Conservation (phyloP, 2,329 filamentous ascomycete species). For the Fusarium xyrophilum region DNA sequence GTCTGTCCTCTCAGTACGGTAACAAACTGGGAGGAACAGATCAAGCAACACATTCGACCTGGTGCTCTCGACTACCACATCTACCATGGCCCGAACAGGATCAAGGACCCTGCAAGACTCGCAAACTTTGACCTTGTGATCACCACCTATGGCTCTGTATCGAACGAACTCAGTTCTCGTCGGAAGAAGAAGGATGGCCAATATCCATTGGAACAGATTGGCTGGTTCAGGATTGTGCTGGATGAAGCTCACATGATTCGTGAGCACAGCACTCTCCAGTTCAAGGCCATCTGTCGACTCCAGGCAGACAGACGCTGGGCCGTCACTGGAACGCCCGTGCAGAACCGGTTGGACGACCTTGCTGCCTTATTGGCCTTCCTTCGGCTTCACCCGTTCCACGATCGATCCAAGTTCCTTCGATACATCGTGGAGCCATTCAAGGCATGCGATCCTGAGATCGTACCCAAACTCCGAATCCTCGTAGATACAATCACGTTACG, state of each 20-base stretch:
- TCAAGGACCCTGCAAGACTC: conserved; percentile 71
- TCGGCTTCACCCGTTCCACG: conserved; percentile 83
- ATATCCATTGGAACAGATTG: conserved; percentile 76
- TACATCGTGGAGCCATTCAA: conserved; percentile 89
- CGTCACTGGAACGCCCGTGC: conserved; percentile 94
- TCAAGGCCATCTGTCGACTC: conserved; percentile 82
- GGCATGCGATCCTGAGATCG: conserved; percentile 79
- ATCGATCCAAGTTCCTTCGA: conserved; percentile 75
- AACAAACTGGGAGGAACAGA: conserved; percentile 93
- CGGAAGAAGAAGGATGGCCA: conserved; percentile 64
- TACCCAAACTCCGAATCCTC: conserved; percentile 84
- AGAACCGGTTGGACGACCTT: conserved; percentile 91
- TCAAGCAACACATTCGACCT: conserved; percentile 77
- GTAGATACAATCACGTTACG: conserved; percentile 95
- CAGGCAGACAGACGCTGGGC: conserved; percentile 88
- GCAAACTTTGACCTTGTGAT: conserved; percentile 82
- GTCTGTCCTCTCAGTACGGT: conserved; percentile 91
- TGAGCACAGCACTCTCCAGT: conserved; percentile 80
- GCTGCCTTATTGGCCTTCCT: conserved; percentile 87
- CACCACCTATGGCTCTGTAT: conserved; percentile 89
- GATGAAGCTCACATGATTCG: conserved; percentile 97
- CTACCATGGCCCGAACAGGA: conserved; percentile 83
- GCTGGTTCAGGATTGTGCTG: conserved; percentile 92
- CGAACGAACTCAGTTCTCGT: conserved; percentile 75
- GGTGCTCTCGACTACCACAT: conserved; percentile 74